Conservation (phyloP, 1,284 basidiomycete genomes). For the Butyriboletus pseudospeciosus region DNA sequence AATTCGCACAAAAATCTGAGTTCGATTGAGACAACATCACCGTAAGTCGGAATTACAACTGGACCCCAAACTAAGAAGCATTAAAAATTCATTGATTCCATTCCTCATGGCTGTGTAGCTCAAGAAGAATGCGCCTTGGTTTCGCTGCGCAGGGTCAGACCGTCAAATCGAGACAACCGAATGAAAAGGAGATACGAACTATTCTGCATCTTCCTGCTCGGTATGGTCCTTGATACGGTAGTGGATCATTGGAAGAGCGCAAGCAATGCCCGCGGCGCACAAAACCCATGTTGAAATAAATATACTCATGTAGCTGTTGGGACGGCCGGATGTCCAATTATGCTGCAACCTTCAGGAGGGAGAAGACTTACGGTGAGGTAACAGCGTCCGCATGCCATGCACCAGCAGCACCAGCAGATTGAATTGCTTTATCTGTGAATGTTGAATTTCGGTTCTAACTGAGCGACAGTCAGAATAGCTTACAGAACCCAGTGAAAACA, state of each 20-base stretch:
- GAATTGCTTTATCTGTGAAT: conserved; percentile 26
- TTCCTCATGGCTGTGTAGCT: neutral
- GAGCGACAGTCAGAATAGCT: neutral
- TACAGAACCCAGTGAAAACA: conserved; percentile 32
- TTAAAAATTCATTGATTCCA: neutral
- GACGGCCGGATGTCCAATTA: neutral
- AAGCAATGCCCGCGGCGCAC: conserved; percentile 33
- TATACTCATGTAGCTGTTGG: conserved; percentile 36
- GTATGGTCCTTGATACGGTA: conserved; percentile 37
- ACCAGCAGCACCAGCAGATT: conserved; percentile 33
- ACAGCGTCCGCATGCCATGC: conserved; percentile 30
- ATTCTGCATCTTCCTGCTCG: conserved; percentile 26
- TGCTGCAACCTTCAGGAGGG: neutral
- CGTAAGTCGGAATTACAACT: neutral
- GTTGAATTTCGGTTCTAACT: neutral
- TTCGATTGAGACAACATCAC: neutral
- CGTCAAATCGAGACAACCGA: conserved; percentile 4
- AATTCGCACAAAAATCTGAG: neutral
- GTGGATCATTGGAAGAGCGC: conserved; percentile 38
- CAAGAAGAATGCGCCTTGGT: conserved; percentile 2
- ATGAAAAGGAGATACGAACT: conserved; percentile 20
- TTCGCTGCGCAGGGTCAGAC: conserved; percentile 11
- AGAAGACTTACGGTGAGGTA: conserved; percentile 18
- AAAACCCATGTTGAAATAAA: conserved; percentile 38
- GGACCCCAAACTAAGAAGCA: neutral